These are phyloP conservation scores for Wickerhamomyces xylosicus DNA, from an alignment of 805 yeast genomes.

Conservation along the genomic window DNA sequence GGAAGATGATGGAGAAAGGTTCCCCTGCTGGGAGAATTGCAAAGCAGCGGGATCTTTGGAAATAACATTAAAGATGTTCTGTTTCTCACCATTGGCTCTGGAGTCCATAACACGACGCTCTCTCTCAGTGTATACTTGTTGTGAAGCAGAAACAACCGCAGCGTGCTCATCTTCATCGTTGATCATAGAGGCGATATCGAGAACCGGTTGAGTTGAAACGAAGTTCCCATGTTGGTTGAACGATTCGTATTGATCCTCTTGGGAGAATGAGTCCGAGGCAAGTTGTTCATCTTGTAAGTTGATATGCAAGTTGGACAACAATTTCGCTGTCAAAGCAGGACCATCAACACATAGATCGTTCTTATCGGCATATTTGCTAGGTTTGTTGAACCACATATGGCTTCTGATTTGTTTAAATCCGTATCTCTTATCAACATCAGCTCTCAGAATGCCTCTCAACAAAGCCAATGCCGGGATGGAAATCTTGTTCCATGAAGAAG, in stretches of 20 bases:
- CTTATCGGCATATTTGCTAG: slow-evolving; percentile 31
- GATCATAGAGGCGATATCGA: slow-evolving; percentile 30
- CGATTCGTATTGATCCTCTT: slow-evolving; percentile 12
- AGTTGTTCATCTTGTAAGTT: slow-evolving; percentile 41
- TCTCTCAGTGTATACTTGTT: slow-evolving; percentile 29
- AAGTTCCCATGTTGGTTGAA: slow-evolving; percentile 9
- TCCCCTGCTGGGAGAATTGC: slow-evolving; percentile 26
- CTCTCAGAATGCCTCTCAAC: slow-evolving; percentile 40
- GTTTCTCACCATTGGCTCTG: slow-evolving; percentile 16
- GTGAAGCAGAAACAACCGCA: slow-evolving; percentile 23
- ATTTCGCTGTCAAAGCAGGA: slow-evolving; percentile 33
- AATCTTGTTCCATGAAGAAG: slow-evolving; percentile 46
- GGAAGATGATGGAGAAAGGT: slow-evolving; percentile 8
- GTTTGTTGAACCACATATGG: slow-evolving; percentile 47
- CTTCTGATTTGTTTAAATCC: slow-evolving; percentile 28
- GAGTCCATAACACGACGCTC: slow-evolving; percentile 21
- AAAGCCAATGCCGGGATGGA: slow-evolving; percentile 39
- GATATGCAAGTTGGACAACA: slow-evolving; percentile 42
- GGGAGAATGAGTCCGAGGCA: slow-evolving; percentile 4
- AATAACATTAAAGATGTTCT: slow-evolving; percentile 26
- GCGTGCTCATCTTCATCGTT: slow-evolving; percentile 24
- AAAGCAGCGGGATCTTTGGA: slow-evolving; percentile 40
- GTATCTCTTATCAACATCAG: slow-evolving; percentile 35
- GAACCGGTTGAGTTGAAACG: slow-evolving; percentile 38
- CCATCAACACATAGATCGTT: slow-evolving; percentile 48